Evolutionary conservation across 2,329 filamentous ascomycete species (phyloP).

Genomic region (Lachnellula suecica): DNA sequence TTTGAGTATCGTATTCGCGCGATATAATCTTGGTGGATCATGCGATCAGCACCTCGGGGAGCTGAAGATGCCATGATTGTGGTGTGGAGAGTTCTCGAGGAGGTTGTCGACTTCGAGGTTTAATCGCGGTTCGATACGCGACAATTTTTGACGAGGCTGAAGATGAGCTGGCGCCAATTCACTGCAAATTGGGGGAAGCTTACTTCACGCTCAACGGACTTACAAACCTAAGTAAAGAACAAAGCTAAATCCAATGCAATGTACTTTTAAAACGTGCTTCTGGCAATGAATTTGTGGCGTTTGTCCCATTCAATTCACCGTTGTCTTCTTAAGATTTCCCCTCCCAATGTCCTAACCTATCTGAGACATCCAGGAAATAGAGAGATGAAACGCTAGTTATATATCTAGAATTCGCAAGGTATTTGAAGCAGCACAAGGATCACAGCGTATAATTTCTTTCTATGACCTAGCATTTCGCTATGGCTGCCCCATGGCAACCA

Average conservation of each 20-base stretch:
- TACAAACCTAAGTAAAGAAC: neutral
- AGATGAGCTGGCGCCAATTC: neutral
- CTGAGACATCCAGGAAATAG: no score
- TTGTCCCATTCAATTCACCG: no score
- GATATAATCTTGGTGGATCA: slow-evolving; percentile 92
- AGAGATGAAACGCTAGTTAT: no score
- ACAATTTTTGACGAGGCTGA: slow-evolving; percentile 12
- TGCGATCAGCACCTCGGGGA: slow-evolving; percentile 38
- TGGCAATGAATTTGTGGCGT: no score
- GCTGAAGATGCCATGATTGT: slow-evolving; percentile 29
- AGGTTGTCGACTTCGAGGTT: neutral
- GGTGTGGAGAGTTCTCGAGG: neutral
- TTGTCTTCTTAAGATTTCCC: no score
- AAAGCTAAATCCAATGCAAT: no score
- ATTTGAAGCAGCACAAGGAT: neutral
- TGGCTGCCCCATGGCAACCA: neutral
- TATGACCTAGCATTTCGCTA: slow-evolving; percentile 13
- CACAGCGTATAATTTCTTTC: slow-evolving; percentile 7
- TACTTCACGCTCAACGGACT: neutral
- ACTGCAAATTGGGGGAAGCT: no score
- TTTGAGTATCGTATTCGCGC: slow-evolving; percentile 94
- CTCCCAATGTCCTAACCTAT: no score
- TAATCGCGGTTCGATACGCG: slow-evolving; percentile 7
- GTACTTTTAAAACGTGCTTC: no score
- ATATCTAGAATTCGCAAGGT: no score